phyloP scores from a whole-genome alignment of 106 monocot genomes.

The Platanthera zijinensis region DNA sequence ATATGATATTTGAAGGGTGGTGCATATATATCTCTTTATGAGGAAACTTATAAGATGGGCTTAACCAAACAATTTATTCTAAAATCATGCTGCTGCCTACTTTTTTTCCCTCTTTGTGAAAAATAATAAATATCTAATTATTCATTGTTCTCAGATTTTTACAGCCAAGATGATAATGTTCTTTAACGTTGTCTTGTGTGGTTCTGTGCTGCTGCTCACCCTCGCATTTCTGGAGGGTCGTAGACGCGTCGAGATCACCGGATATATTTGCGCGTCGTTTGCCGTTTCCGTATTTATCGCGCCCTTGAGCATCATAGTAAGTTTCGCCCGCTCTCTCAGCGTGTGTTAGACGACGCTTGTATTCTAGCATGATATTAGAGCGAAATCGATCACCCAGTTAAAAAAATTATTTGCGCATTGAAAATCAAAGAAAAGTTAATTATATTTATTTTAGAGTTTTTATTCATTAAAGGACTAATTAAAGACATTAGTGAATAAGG shows the following conservation, averaged over 20 bases:
- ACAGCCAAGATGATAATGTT: conserved; percentile 25
- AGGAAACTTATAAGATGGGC: neutral
- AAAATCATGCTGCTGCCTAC: neutral
- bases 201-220: conserved; percentile 21
- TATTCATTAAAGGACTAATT: too few species aligned
- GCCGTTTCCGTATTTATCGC: conserved; percentile 43
- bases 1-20: too few species aligned
- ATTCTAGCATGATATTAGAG: too few species aligned
- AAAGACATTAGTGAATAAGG: too few species aligned
- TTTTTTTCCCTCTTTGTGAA: too few species aligned
- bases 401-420: too few species aligned
- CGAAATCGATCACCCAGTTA: too few species aligned
- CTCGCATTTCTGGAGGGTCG: conserved; percentile 20
- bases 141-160: conserved; percentile 14
- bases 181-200: conserved; percentile 32
- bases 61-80: neutral
- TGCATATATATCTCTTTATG: neutral
- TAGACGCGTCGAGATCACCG: conserved; percentile 15
- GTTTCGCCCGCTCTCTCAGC: neutral
- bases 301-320: conserved; percentile 47
- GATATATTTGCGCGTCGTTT: conserved; percentile 36
- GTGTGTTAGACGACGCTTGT: too few species aligned
- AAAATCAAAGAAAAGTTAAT: too few species aligned
- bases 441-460: too few species aligned
- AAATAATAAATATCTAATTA: neutral